Evolutionary conservation across 495 filamentous ascomycete genomes (phyloP), one percentile per base, ranked within the genome.

Genomic region (Aspergillus leporis): DNA sequence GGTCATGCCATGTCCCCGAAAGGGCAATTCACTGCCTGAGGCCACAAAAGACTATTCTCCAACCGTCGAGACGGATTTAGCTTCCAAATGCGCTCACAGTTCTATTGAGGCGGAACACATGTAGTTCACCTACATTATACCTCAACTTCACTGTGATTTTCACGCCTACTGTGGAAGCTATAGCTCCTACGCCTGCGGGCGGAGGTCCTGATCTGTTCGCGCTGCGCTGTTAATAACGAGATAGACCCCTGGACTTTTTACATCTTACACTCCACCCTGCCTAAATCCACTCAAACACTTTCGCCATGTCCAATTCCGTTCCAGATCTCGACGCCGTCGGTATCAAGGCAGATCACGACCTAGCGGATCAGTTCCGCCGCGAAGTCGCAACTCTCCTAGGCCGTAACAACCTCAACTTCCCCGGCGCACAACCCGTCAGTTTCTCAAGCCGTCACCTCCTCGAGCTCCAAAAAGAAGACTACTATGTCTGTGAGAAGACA

Each of bases 401-500:
- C 25, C 83, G 91, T 59, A 82, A 76, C 55, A 82, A 80, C 47
- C 69, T 75, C 25, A 78, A 70, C 58, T 98, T 98, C 59, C 94
- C 94, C 4, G 94, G 94, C 62, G 93, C 94, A 49, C 94, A 98
- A 73, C 94, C 94, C 13, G 92, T 98, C 55, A 93, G 89, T 66
- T 98, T 98, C 70, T 81, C 89, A 49, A 74, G 85, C 22, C 78
- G 82, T 58, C 94, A 98, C 68, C 69, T 97, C 5, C 71, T 83
- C 2, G 92, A 93, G 74, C 79, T 98, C 10, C 85, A 87, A 38
- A 81, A 80, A 40, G 77, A 87, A 53, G 94, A 98, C 71, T 98
- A 97, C 75, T 98, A 90, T 68, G 90, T 98, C 62, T 97, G 94
- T 78, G 94, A 98, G 75, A 98, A 98, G 74, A 96, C 93, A 0